Evolutionary conservation across 2,329 filamentous ascomycete genomes (phyloP).

Genomic region (Alternaria rosae): DNA sequence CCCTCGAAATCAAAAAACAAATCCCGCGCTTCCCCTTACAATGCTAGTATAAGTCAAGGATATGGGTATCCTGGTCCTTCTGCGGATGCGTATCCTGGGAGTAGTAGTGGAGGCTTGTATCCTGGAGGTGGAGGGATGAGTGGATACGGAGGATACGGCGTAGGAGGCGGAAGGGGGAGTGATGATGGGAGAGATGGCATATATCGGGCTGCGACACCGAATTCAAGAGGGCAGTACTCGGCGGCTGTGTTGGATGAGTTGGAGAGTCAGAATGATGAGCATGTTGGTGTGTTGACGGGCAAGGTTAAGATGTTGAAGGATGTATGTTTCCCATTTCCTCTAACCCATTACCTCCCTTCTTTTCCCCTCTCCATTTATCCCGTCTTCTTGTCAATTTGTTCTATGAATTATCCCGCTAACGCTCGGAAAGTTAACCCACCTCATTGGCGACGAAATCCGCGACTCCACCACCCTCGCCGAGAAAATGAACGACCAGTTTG

Average conservation of each 20-base stretch:
- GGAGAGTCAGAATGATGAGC: conserved; percentile 92
- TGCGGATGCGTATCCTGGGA: conserved; percentile 43
- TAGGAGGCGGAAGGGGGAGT: conserved; percentile 4
- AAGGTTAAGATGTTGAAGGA: conserved; percentile 91
- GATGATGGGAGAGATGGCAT: background rate
- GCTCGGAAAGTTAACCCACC: conserved; percentile 72
- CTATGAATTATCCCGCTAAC: background rate
- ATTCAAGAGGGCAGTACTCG: conserved; percentile 83
- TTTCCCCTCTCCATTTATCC: background rate
- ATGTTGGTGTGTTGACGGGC: conserved; percentile 87
- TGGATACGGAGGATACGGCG: conserved; percentile 11
- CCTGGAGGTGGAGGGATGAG: conserved; percentile 10
- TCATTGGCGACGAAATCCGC: conserved; percentile 94
- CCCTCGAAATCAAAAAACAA: conserved; percentile 46
- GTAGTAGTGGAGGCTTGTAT: conserved; percentile 17
- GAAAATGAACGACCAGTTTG: conserved; percentile 95
- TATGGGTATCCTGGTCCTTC: conserved; percentile 24
- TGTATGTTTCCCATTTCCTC: conserved; percentile 62
- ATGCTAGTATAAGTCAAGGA: conserved; percentile 31
- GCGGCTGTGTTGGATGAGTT: conserved; percentile 90
- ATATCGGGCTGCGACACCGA: conserved; percentile 55
- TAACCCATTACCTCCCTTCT: background rate
- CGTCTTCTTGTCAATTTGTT: background rate
- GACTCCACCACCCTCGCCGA: conserved; percentile 87
- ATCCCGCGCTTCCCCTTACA: conserved; percentile 29